A percentile compares a stretch with the other conserved stretches of the same genome.
Conservation (phyloP, 306 rosid genomes). For the Casuarina glauca region DNA sequence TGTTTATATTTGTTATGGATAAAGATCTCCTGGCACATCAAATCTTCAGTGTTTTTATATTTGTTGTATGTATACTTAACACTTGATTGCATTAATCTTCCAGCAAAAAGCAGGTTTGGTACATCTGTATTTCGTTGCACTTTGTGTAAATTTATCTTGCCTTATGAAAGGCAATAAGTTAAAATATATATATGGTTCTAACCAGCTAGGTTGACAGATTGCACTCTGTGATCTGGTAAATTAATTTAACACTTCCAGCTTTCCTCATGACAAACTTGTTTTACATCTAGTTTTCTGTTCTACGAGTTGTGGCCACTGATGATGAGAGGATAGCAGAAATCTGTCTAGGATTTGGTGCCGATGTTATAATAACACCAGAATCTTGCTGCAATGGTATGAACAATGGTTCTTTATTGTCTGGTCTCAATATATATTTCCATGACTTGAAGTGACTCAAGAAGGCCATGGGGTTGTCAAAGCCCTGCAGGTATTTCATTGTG, state of each 20-base stretch:
- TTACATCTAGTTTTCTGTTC: slow-evolving; percentile 20
- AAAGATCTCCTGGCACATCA: too few species aligned
- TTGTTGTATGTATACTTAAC: too few species aligned
- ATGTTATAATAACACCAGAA: slow-evolving; percentile 90
- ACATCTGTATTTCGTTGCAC: background rate
- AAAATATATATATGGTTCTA: background rate
- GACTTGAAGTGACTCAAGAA: background rate
- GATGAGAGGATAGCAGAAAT: slow-evolving; percentile 81
- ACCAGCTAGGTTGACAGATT: background rate
- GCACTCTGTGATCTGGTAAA: background rate
- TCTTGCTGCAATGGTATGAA: slow-evolving; percentile 75
- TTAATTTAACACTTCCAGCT: background rate
- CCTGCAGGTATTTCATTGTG: slow-evolving; percentile 56
- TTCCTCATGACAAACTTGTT: background rate
- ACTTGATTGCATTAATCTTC: too few species aligned
- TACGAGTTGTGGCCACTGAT: slow-evolving; percentile 91
- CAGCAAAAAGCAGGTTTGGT: too few species aligned
- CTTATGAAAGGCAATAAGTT: background rate
- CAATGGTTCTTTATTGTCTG: slow-evolving; percentile 8
- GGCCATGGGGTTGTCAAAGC: slow-evolving; percentile 76
- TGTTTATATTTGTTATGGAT: background rate
- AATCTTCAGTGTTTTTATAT: too few species aligned
- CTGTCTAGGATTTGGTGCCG: slow-evolving; percentile 88
- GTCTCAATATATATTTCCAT: background rate
- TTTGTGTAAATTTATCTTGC: background rate